These are phyloP conservation scores for Calamus simplicifolius DNA, from an alignment of 176 grass and related monocot species.

Conservation along the genomic window DNA sequence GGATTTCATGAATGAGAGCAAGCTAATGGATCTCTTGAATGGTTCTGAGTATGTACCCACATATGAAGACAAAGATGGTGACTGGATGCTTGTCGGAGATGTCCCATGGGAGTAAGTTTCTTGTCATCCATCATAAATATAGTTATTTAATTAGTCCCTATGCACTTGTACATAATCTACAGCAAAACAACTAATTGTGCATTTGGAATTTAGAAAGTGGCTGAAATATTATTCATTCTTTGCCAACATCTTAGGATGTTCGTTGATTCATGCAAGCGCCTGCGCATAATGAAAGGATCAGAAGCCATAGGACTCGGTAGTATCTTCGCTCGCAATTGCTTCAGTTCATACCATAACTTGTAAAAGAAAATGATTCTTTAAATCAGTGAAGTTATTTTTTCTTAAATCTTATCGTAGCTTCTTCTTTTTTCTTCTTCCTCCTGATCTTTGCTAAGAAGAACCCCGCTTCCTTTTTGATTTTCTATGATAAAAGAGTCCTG, in stretches of 20 bases:
- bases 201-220: too few relatives aligned
- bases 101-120: constrained; percentile 32
- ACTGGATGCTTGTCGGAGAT: constrained; percentile 35
- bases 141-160: too few relatives aligned
- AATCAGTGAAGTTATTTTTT: neutral
- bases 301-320: constrained; percentile 42
- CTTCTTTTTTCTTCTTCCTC: neutral
- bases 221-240: too few relatives aligned
- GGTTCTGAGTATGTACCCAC: constrained; percentile 29
- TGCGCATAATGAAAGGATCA: constrained; percentile 43
- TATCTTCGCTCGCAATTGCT: constrained; percentile 4
- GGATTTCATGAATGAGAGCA: constrained; percentile 54
- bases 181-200: too few relatives aligned
- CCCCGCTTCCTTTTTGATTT: too few relatives aligned
- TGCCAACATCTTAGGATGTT: constrained; percentile 26
- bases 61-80: constrained; percentile 31
- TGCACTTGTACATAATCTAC: too few relatives aligned
- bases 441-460: too few relatives aligned
- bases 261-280: constrained; percentile 40
- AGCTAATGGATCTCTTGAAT: constrained; percentile 42
- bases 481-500: too few relatives aligned
- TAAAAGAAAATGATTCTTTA: too few relatives aligned
- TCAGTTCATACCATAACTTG: neutral
- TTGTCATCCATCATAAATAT: neutral
- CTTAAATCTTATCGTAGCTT: neutral